phyloP scores from a whole-genome alignment of 2,329 filamentous ascomycete species.

The Macrophomina pseudophaseolina region DNA sequence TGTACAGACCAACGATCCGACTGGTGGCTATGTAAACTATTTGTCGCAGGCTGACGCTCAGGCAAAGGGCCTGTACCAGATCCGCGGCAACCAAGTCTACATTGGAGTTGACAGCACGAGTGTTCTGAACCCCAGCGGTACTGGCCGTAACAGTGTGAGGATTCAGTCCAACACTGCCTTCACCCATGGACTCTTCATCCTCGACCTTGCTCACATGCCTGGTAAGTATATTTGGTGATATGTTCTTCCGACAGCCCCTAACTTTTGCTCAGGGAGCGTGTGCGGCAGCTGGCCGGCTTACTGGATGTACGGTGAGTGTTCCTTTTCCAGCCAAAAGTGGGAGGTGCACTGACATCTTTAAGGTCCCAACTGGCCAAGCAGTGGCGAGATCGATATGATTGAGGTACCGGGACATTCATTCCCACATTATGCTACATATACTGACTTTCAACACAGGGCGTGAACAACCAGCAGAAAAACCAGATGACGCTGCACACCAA shows the following conservation, averaged over 20 bases:
- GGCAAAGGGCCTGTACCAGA: constrained; percentile 39
- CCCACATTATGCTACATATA: neutral
- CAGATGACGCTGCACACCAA: constrained; percentile 46
- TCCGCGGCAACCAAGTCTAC: constrained; percentile 42
- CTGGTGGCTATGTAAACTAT: constrained; percentile 47
- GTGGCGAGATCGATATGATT: constrained; percentile 42
- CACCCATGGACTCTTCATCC: constrained; percentile 45
- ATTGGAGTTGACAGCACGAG: constrained; percentile 45
- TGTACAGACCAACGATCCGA: constrained; percentile 42
- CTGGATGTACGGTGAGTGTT: constrained; percentile 30
- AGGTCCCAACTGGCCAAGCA: constrained; percentile 47
- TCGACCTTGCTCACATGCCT: constrained; percentile 47
- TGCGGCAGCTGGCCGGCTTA: constrained; percentile 49
- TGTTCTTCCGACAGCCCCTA: neutral
- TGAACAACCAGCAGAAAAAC: constrained; percentile 44
- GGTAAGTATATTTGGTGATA: constrained; percentile 31
- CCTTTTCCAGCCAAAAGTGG: no score
- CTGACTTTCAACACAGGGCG: constrained; percentile 41
- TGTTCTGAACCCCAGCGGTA: constrained; percentile 39
- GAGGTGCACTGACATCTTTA: constrained; percentile 32
- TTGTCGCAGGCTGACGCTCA: constrained; percentile 41
- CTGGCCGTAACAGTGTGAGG: constrained; percentile 44
- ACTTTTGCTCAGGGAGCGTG: constrained; percentile 5
- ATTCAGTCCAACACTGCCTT: constrained; percentile 44
- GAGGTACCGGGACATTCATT: constrained; percentile 13